Base-by-base conservation (phyloP, 352 stramenopile genomes). In the Globisporangium cystogenes region DNA sequence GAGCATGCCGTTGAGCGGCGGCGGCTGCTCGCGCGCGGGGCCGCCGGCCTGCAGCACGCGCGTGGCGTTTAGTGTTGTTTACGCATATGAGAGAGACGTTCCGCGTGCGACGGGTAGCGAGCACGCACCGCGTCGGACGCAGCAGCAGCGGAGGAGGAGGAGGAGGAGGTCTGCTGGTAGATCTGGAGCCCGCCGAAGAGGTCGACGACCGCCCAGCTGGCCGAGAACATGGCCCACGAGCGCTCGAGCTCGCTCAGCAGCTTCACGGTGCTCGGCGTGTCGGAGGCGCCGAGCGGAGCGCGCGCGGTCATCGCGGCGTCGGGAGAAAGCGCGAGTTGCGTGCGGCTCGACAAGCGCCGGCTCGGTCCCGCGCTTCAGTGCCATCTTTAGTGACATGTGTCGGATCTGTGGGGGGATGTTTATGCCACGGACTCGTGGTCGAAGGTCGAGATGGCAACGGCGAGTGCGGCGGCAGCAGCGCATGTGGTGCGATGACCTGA, bases 201-300 rank as follows among this genome's bases (percentile, higher is more conserved):
- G 44, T 88, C 77, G 53, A 80, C 73, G 42, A 86, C 77, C 43
- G 67, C 72, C 77, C 77, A 88, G 33, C 62, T 74, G 26, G 74
- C 72, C 4, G 72, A 63, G 54, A 88, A 88, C 77, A 88, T 88
- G 57, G 75, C 64, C 74, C 75, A 86, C 11, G 77, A 88, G 20
- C 65, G 62, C 59, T 88, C 77, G n/a, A 88, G 56, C 48, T 88
- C 77, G 55, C 75, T 86, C 63, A 88, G 55, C 27, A 88, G 63
- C 65, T 83, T 86, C 23, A 88, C 64, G 21, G 74, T 86, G 49
- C 55, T 79, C 8, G 77, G 70, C 26, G 79, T 62, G 29, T 68
- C 69, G 12, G 60, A 55, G 24, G 24, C 18, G 43, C 20, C 20
- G 5, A 46, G 8, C 7, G 20, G 20, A 7, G 15, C 27, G 2